phyloP scores from a whole-genome alignment of 1,284 basidiomycete species.

The Stygiomarasmius scandens region DNA sequence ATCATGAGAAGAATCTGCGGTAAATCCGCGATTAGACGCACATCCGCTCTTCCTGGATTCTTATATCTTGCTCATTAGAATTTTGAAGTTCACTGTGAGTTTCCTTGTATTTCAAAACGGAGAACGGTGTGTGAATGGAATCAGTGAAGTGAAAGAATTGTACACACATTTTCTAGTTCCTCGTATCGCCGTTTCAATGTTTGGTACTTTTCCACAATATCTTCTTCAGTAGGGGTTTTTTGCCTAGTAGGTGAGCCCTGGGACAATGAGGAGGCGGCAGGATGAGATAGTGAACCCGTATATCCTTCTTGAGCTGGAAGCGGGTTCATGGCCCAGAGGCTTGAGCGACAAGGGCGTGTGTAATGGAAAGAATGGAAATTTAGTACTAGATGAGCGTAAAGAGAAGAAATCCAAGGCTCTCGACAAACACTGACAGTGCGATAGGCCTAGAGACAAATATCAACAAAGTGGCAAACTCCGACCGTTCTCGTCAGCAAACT shows the following conservation, averaged over 20 bases:
- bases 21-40: too few species aligned
- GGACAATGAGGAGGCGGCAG: constrained; percentile 28
- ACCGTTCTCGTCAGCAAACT: too few species aligned
- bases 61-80: too few species aligned
- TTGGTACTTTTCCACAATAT: constrained; percentile 61
- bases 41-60: too few species aligned
- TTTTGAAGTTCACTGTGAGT: too few species aligned
- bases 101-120: too few species aligned
- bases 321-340: background rate
- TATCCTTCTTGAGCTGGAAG: background rate
- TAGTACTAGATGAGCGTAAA: background rate
- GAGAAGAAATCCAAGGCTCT: background rate
- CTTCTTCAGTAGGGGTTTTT: constrained; percentile 37
- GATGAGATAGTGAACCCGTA: constrained; percentile 34
- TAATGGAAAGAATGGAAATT: background rate
- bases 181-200: constrained; percentile 63
- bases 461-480: too few species aligned
- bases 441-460: background rate
- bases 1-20: too few species aligned
- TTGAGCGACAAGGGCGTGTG: background rate
- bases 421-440: background rate
- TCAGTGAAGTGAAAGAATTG: constrained; percentile 9
- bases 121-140: constrained; percentile 1
- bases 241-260: constrained; percentile 23
- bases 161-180: constrained; percentile 67